Evolutionary conservation across 176 grass and related monocot species (phyloP).

Genomic region (Aegilops longissima): DNA sequence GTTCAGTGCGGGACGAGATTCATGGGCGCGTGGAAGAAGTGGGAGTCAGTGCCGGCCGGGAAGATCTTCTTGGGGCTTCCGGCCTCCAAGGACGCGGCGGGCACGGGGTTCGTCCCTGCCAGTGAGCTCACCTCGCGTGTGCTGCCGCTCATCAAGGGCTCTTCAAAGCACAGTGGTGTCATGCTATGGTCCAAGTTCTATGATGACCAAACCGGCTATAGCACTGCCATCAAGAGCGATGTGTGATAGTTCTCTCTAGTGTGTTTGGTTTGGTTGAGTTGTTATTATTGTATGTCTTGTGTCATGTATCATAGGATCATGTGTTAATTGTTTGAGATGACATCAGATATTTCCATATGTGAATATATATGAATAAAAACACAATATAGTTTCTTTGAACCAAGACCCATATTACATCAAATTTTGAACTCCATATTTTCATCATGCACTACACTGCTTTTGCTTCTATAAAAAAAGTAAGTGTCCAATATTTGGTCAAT

Average conservation of each 20-base stretch:
- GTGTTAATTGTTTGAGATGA: not conserved
- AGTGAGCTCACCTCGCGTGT: conserved; percentile 40
- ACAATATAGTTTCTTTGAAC: too few relatives aligned
- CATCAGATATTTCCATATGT: not conserved
- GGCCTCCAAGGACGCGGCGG: conserved; percentile 31
- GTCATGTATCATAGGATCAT: not conserved
- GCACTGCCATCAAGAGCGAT: conserved; percentile 30
- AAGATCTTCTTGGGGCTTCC: conserved; percentile 57
- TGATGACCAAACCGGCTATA: conserved; percentile 46
- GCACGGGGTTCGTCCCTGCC: conserved; percentile 51
- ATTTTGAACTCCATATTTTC: too few relatives aligned
- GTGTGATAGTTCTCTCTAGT: not conserved
- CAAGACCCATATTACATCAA: too few relatives aligned
- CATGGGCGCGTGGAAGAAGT: conserved; percentile 51
- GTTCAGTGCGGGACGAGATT: conserved; percentile 26
- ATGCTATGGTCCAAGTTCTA: conserved; percentile 74
- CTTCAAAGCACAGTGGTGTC: conserved; percentile 55
- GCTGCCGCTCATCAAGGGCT: conserved; percentile 50
- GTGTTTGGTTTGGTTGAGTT: not conserved
- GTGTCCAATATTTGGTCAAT: too few relatives aligned
- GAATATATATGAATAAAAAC: too few relatives aligned
- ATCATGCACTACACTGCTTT: too few relatives aligned
- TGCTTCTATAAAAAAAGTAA: too few relatives aligned
- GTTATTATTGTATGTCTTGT: not conserved
- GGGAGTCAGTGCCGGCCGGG: conserved; percentile 53